Conservation (phyloP, 1,284 basidiomycete species). For the Tetrapyrgos nigripes region DNA sequence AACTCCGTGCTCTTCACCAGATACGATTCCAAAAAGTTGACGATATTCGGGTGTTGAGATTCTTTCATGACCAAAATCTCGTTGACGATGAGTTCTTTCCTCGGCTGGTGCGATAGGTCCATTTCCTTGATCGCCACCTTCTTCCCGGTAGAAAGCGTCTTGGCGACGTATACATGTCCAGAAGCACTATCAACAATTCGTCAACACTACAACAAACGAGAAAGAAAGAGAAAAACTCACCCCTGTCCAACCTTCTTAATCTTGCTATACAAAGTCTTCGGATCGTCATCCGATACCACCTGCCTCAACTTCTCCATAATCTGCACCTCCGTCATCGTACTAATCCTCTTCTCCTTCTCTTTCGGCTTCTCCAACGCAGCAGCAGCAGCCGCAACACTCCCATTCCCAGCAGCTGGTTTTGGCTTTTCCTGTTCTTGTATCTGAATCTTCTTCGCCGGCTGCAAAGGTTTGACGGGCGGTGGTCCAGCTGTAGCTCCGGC, state of each 20-base stretch:
- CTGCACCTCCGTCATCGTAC: slow-evolving; percentile 96
- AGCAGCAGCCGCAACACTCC: slow-evolving; percentile 71
- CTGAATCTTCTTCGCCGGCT: slow-evolving; percentile 69
- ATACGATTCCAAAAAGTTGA: slow-evolving; percentile 96
- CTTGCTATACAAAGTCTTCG: slow-evolving; percentile 91
- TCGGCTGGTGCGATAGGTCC: slow-evolving; percentile 94
- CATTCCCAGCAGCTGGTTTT: slow-evolving; percentile 42
- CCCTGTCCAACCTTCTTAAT: slow-evolving; percentile 99
- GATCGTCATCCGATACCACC: slow-evolving; percentile 89
- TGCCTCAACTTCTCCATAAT: slow-evolving; percentile 97
- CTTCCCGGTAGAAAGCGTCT: slow-evolving; percentile 85
- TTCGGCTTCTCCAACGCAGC: slow-evolving; percentile 76
- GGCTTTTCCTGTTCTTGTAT: slow-evolving; percentile 52
- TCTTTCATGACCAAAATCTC: slow-evolving; percentile 99
- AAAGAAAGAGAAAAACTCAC: slow-evolving; percentile 53
- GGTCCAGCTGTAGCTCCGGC: slow-evolving; percentile 59
- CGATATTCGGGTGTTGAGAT: slow-evolving; percentile 97
- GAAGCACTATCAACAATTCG: slow-evolving; percentile 71
- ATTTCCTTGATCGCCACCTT: slow-evolving; percentile 99
- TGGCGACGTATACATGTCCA: slow-evolving; percentile 98
- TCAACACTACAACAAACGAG: neutral
- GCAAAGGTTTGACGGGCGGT: slow-evolving; percentile 77
- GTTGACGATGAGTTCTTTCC: slow-evolving; percentile 98
- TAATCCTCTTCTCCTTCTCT: slow-evolving; percentile 86
- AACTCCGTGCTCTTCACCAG: slow-evolving; percentile 90